Evolutionary conservation across 306 rosid species (phyloP).

Genomic region (Phaseolus lunatus): DNA sequence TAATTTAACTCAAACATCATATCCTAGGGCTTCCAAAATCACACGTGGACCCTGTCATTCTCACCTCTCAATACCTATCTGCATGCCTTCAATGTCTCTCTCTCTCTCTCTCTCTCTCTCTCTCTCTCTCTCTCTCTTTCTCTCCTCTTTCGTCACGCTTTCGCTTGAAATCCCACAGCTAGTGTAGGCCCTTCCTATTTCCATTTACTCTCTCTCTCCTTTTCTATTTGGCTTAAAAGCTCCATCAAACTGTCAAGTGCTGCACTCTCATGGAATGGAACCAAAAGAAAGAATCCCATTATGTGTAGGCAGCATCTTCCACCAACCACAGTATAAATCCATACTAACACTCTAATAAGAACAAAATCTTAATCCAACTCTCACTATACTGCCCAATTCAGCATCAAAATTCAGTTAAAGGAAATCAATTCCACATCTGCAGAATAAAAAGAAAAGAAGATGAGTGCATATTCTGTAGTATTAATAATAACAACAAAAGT

Average conservation of each 20-base stretch:
- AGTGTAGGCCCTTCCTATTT: slow-evolving; percentile 57
- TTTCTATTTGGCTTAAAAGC: slow-evolving; percentile 51
- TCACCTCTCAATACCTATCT: slow-evolving; percentile 56
- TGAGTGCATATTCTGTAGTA: background rate
- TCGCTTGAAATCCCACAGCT: slow-evolving; percentile 49
- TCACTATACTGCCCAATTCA: background rate
- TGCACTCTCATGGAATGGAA: slow-evolving; percentile 57
- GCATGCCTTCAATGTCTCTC: slow-evolving; percentile 61
- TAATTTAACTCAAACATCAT: slow-evolving; percentile 56
- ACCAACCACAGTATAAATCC: slow-evolving; percentile 45
- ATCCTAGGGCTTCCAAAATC: slow-evolving; percentile 67
- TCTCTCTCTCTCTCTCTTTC: slow-evolving; percentile 11
- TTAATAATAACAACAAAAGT: slow-evolving; percentile 19
- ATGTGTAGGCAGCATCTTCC: slow-evolving; percentile 39
- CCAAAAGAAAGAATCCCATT: slow-evolving; percentile 58
- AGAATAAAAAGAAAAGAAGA: slow-evolving; percentile 1
- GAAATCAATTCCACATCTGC: no score
- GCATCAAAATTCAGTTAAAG: background rate
- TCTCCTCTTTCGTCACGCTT: slow-evolving; percentile 64
- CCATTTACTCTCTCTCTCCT: slow-evolving; percentile 21
- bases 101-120: slow-evolving; percentile 6
- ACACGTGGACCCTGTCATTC: slow-evolving; percentile 83
- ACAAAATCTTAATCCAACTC: slow-evolving; percentile 35
- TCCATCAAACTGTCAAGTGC: slow-evolving; percentile 65
- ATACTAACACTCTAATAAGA: slow-evolving; percentile 41